Conservation (phyloP, 176 grass and related monocot species). For the Cenchrus purpureus region DNA sequence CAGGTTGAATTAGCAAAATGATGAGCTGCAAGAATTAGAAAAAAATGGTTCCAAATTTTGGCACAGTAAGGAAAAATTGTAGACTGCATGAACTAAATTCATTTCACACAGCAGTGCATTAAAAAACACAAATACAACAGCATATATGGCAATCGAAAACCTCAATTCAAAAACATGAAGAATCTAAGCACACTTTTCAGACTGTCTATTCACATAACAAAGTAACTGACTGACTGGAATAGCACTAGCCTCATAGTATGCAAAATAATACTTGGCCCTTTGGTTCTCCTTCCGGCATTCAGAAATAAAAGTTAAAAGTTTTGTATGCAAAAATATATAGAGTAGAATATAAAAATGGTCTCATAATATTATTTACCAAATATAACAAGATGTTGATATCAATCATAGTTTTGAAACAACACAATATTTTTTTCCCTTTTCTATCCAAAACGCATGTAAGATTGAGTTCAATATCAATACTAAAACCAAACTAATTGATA, state of each 20-base stretch:
- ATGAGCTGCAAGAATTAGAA: not conserved
- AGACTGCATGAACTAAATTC: not conserved
- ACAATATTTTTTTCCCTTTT: not conserved
- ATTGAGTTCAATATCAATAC: not conserved
- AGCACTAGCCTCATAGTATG: too few relatives aligned
- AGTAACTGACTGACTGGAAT: not conserved
- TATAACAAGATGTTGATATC: not conserved
- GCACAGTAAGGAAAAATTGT: not conserved
- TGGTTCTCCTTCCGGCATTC: not conserved
- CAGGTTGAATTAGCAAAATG: not conserved
- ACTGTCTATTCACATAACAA: slow-evolving; percentile 6
- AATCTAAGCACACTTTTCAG: not conserved
- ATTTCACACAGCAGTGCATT: not conserved
- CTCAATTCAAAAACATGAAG: not conserved
- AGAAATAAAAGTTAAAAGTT: not conserved
- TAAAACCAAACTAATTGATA: not conserved
- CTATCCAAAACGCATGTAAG: not conserved
- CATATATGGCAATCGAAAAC: not conserved
- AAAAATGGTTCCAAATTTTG: not conserved
- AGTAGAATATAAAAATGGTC: not conserved
- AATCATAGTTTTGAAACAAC: not conserved
- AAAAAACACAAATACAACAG: not conserved
- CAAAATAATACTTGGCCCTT: too few relatives aligned
- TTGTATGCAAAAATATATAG: not conserved
- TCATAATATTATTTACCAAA: not conserved